phyloP scores from a whole-genome alignment of 208 protist genomes.

The Porcisia hertigi region DNA sequence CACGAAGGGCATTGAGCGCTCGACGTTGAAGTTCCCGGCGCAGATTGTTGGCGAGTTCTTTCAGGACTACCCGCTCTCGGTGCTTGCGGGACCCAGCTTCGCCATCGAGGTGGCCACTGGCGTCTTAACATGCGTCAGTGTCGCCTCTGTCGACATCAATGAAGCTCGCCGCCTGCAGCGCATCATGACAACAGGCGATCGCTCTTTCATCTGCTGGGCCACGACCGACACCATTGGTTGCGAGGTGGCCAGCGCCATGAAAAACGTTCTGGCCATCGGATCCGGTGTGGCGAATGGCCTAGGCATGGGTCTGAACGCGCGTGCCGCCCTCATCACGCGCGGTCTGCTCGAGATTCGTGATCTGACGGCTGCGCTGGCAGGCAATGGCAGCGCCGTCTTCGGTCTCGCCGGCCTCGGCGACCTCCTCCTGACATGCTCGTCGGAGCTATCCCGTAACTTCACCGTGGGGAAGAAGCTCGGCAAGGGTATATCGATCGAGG shows the following conservation, averaged over 20 bases:
- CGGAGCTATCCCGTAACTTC: conserved; percentile 90
- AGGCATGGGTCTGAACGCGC: conserved; percentile 73
- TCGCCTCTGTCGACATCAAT: conserved; percentile 63
- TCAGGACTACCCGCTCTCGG: conserved; percentile 47
- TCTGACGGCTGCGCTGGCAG: conserved; percentile 73
- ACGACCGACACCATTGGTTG: conserved; percentile 83
- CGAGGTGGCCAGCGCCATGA: conserved; percentile 90
- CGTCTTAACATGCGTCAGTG: conserved; percentile 76
- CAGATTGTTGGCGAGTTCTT: conserved; percentile 85
- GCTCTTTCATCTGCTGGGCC: conserved; percentile 81
- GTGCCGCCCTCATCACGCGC: conserved; percentile 79
- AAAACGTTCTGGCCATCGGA: conserved; percentile 91
- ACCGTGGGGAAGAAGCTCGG: conserved; percentile 81
- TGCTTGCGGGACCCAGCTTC: conserved; percentile 88
- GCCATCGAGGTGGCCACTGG: conserved; percentile 86
- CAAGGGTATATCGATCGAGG: conserved; percentile 63
- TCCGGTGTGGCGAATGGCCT: conserved; percentile 74
- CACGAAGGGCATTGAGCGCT: conserved; percentile 87
- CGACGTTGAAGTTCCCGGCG: conserved; percentile 74
- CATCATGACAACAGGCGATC: conserved; percentile 73
- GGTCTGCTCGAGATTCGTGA: conserved; percentile 88
- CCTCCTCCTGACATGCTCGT: conserved; percentile 89
- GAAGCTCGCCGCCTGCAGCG: conserved; percentile 67
- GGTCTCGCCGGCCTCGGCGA: conserved; percentile 90
- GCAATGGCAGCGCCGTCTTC: conserved; percentile 80